Base-by-base conservation (phyloP, 2,329 filamentous ascomycete species). In the Xylaria sp. region DNA sequence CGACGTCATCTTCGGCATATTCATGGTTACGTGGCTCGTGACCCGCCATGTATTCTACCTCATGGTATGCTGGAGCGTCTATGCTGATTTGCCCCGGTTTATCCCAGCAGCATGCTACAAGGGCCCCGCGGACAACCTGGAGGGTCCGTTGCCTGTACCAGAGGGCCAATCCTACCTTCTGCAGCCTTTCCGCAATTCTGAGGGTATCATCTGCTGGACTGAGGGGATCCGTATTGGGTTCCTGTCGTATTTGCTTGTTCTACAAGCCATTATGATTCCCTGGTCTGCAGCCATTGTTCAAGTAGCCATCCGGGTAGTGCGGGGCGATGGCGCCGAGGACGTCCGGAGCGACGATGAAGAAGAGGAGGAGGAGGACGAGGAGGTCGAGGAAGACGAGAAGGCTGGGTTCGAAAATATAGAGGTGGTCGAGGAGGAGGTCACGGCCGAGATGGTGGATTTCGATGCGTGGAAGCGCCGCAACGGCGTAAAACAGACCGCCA, bases 271-370 rank as follows among this genome's bases (percentile, higher is more conserved):
- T 59, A 93, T 92, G 53, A 82, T 97, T 34, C 85, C 92, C 65
- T 98, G 95, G 95, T 97, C 98, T 75, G 85, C 83, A 65, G 92
- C 97, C 87, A 97, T 98, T 72, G 81, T 94, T 39, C 89, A 89
- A 62, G 92, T 98, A 1, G 93, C 93, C 19, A 85, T 92, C 69
- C 90, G 90, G 65, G 93, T 98, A 2, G 77, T 98, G 32, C 87
- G 85, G 45, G 94, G 94, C 27, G 87, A 85, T 50, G 83, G 88
- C 32, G 94, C 94, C 2, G 94, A 97, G 68, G 95, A 98, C 76
- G 87, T 89, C 12, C 89, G 95, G 64, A 97, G 93, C 69, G 94
- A 97, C 73, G 93, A 93, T 69, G 93, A 97, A 79, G 92, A 91
- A 27, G 89, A 86, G 2, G 93, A 97, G 79, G 92, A 91, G 30